Base-by-base conservation (phyloP, 805 yeast species). In the Pichia paraexigua region DNA sequence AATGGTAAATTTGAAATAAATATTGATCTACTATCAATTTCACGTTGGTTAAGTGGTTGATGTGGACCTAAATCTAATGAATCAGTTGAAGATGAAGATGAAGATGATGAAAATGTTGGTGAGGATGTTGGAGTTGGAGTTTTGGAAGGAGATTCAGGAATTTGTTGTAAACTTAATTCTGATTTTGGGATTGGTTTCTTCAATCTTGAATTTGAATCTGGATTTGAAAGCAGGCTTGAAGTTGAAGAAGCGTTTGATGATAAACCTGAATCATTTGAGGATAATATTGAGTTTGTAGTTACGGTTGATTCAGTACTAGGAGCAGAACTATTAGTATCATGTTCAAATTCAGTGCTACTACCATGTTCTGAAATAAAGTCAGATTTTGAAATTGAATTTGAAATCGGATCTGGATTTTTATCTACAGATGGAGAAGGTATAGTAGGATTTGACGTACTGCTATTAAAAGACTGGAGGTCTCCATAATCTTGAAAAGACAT, bases 1-100 rank as follows among this genome's bases (percentile, higher is more conserved):
- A 83, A 87, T 62, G 88, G 95, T 35, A 89, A 94, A 60, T 87
- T 87, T 12, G 96, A 95, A 32, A 88, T 88, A 65, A 82, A 88
- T 17, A 88, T 74, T 2, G 90, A 82, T 55, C 91, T 76, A 5
- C 85, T 74, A 64, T 87, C 95, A n/a, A 83, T 76, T 51, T 85
- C 92, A 46, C 57, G 53, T 56, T 66, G 70, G 50, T 66, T 64
- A 35, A 51, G 50, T 1, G 70, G 70, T 55, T 66, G 69, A 44
- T 65, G 63, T 13, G 70, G 64, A 9, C 66, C 69, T 54, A 65
- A 40, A 24, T 28, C 12, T n/a, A 24, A 27, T 40, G 10, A 24
- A 9, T 30, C 28, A 2, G 11, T 21, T 35, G 39, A 17, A 17
- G 39, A 8, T n/a, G 18, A 6, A 3, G 39, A 4, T 17, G 41